Conservation (phyloP, 139 green algal species). For the Monoraphidium neglectum region DNA sequence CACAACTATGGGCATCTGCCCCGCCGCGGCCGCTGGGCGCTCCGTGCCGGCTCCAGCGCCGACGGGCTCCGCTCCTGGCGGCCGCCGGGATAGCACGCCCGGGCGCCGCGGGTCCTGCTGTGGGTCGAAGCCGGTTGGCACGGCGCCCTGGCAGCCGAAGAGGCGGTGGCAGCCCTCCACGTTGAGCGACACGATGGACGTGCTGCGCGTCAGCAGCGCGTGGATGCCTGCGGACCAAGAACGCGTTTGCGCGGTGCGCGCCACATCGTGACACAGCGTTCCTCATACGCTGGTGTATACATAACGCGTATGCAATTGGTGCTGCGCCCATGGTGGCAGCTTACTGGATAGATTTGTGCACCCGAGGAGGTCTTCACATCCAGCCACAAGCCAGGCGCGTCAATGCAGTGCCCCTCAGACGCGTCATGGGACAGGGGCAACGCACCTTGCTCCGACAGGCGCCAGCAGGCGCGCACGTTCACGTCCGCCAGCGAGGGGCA, state of each 20-base stretch:
- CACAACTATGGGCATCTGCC: too few species aligned
- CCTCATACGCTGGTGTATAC: too few species aligned
- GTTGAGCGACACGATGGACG: slow-evolving; percentile 13
- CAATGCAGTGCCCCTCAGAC: background rate
- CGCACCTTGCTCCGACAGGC: slow-evolving; percentile 15
- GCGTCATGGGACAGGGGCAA: background rate
- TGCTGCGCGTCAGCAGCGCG: background rate
- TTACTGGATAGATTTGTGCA: background rate
- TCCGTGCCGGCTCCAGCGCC: too few species aligned
- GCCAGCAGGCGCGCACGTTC: slow-evolving; percentile 12
- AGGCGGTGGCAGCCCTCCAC: slow-evolving; percentile 22
- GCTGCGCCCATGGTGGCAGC: background rate
- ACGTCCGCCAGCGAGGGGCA: background rate
- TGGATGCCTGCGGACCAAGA: slow-evolving; percentile 3
- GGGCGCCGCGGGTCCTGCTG: too few species aligned
- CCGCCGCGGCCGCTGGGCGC: too few species aligned
- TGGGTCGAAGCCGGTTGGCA: too few species aligned
- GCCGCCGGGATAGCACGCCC: too few species aligned
- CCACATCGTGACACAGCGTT: background rate
- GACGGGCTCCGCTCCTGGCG: too few species aligned
- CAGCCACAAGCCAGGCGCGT: background rate
- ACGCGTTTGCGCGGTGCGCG: background rate
- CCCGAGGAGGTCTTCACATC: background rate
- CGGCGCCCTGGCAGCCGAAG: background rate
- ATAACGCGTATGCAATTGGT: background rate